Evolutionary conservation across 2,329 filamentous ascomycete genomes (phyloP).

Genomic region (Mariannaea elegans): DNA sequence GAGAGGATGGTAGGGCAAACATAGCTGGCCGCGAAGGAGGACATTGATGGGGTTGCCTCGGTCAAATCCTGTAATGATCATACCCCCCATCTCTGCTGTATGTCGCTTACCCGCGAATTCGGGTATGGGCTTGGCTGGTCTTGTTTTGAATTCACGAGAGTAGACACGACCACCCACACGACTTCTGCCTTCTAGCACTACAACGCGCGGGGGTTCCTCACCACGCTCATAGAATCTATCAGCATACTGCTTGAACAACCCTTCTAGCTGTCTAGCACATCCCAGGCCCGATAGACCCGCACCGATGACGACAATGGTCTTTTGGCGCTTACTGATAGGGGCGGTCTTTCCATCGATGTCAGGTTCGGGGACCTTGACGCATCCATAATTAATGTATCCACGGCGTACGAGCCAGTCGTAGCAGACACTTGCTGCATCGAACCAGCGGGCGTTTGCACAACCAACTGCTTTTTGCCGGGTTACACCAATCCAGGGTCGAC

Average conservation of each 20-base stretch:
- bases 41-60: constrained; percentile 93
- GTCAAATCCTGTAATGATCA: constrained; percentile 98
- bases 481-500: constrained; percentile 84
- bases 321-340: constrained; percentile 58
- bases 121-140: constrained; percentile 59
- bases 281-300: constrained; percentile 94
- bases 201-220: constrained; percentile 75
- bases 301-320: constrained; percentile 86
- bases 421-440: constrained; percentile 85
- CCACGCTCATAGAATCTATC: constrained; percentile 71
- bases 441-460: constrained; percentile 89
- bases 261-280: constrained; percentile 89
- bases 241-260: constrained; percentile 82
- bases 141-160: constrained; percentile 75
- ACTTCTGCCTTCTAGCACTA: constrained; percentile 86
- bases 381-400: constrained; percentile 97
- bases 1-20: constrained; percentile 84
- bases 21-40: constrained; percentile 89
- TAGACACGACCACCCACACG: constrained; percentile 93
- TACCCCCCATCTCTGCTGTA: constrained; percentile 96
- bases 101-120: constrained; percentile 68
- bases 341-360: constrained; percentile 52
- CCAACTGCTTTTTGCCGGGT: constrained; percentile 87
- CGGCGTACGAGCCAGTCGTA: constrained; percentile 92
- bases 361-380: constrained; percentile 69